Evolutionary conservation across 495 filamentous ascomycete species (phyloP).

Genomic region (Hypomontagnella submonticulosa): DNA sequence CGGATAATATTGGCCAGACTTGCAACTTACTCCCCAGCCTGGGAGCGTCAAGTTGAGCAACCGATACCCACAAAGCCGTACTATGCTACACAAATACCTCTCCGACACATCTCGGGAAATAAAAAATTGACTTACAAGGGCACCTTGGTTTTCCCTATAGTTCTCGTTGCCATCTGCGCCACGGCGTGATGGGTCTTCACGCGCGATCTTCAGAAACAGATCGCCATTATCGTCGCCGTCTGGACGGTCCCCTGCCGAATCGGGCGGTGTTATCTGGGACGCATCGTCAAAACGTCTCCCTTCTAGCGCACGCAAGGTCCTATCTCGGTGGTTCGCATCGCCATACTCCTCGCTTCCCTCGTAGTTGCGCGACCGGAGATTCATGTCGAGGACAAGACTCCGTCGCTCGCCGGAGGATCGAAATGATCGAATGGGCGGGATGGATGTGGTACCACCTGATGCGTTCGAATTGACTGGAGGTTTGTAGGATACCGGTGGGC

Average conservation of each 20-base stretch:
- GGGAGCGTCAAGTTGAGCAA: neutral
- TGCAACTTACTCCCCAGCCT: too few species aligned
- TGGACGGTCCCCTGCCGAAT: constrained; percentile 54
- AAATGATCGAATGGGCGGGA: constrained; percentile 62
- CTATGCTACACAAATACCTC: constrained; percentile 5
- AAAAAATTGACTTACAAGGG: constrained; percentile 53
- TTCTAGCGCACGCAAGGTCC: constrained; percentile 61
- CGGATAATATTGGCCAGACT: too few species aligned
- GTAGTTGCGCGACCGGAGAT: constrained; percentile 46
- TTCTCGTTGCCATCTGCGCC: constrained; percentile 41
- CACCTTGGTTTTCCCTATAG: constrained; percentile 50
- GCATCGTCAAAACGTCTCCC: constrained; percentile 54
- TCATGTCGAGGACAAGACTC: constrained; percentile 62
- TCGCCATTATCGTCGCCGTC: constrained; percentile 62
- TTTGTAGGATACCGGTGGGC: constrained; percentile 58
- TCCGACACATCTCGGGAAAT: constrained; percentile 29
- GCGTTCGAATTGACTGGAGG: constrained; percentile 43
- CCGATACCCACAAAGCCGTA: constrained; percentile 2
- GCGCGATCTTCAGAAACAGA: constrained; percentile 64
- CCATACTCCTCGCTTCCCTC: constrained; percentile 50
- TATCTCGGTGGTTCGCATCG: constrained; percentile 59
- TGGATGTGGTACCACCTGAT: constrained; percentile 48
- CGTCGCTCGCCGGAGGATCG: constrained; percentile 62
- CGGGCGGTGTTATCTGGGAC: constrained; percentile 54
- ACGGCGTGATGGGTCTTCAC: constrained; percentile 58